Base-by-base conservation (phyloP, 345 rosid species). In the Populus euphratica region DNA sequence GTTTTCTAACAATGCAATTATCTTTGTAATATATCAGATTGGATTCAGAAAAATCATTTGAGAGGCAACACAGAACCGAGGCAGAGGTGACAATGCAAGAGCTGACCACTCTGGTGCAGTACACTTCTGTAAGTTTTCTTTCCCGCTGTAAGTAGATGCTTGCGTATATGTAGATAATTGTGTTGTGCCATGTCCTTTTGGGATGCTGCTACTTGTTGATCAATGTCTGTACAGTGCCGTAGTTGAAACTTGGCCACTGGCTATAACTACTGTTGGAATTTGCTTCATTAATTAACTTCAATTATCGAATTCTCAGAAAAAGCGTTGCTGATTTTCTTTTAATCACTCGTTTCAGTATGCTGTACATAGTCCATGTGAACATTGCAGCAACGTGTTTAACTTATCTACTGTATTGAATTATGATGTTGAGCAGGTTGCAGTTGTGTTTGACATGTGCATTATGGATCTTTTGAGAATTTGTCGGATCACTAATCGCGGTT, bases 71-170 rank as follows among this genome's bases (percentile, higher is more conserved):
- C 66, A 86, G 82, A 74, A 87, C 68, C 70, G 99, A 89, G 76
- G 92, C 93, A 65, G 98, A 96, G 73, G 79, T 62, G 68, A 83
- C 70, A 78, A 89, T 92, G 90, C 88, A 86, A 77, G 96, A 91
- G 81, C 83, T 96, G 68, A 87, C 87, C 59, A 81, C 86, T 78
- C 86, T 93, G 74, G 97, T 90, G 62, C 96, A 90, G 61, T 76
- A 88, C 77, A 93, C 99, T 77, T 91, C 96, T 67, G 99, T 95
- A 88, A 80, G 98, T 83, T 79, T 23, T 59, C 11, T 61, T 69
- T 61, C 62, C 63, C 12, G 33, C 12, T 35, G 18, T 5, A 39
- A 36, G 17, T 54, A 47, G 75, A 77, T 41, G 63, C 50, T 70
- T 61, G 50, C 29, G 29, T 12, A 27, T 31, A 9, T n/a, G 17